Percentiles rank a stretch among this genome's conserved stretches.
Conservation (phyloP, 129 eudicot genomes). For the Flaveria bidentis region DNA sequence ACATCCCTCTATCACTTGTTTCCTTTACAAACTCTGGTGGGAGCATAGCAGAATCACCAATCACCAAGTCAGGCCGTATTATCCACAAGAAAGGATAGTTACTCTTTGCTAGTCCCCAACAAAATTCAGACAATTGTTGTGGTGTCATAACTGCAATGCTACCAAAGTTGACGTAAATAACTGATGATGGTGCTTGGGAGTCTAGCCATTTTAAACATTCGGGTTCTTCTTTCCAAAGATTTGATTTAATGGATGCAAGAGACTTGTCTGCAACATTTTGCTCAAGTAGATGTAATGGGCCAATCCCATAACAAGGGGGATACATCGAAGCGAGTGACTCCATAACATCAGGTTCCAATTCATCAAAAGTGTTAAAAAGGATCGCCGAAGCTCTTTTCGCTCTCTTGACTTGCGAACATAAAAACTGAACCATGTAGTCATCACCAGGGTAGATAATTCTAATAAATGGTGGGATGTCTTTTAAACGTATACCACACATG, state of each 20-base stretch:
- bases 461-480: slow-evolving; percentile 35
- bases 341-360: slow-evolving; percentile 25
- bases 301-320: slow-evolving; percentile 31
- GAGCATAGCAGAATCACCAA: slow-evolving; percentile 22
- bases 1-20: slow-evolving; percentile 24
- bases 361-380: slow-evolving; percentile 31
- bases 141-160: slow-evolving; percentile 34
- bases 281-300: slow-evolving; percentile 24
- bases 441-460: slow-evolving; percentile 35
- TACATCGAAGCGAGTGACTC: slow-evolving; percentile 1
- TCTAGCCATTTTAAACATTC: slow-evolving; percentile 36
- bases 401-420: slow-evolving; percentile 2
- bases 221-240: slow-evolving; percentile 31
- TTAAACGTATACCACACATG: slow-evolving; percentile 38
- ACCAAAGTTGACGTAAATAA: slow-evolving; percentile 41
- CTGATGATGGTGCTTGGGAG: slow-evolving; percentile 14
- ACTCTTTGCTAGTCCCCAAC: slow-evolving; percentile 41
- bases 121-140: slow-evolving; percentile 35
- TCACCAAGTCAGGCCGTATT: slow-evolving; percentile 27
- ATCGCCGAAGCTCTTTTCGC: slow-evolving; percentile 25
- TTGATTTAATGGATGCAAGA: slow-evolving; percentile 23
- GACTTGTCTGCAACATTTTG: slow-evolving; percentile 3
- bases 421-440: slow-evolving; percentile 30
- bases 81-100: slow-evolving; percentile 30
- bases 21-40: slow-evolving; percentile 28